Conservation (phyloP, 2,329 filamentous ascomycete species). For the Aspergillus amoenus region DNA sequence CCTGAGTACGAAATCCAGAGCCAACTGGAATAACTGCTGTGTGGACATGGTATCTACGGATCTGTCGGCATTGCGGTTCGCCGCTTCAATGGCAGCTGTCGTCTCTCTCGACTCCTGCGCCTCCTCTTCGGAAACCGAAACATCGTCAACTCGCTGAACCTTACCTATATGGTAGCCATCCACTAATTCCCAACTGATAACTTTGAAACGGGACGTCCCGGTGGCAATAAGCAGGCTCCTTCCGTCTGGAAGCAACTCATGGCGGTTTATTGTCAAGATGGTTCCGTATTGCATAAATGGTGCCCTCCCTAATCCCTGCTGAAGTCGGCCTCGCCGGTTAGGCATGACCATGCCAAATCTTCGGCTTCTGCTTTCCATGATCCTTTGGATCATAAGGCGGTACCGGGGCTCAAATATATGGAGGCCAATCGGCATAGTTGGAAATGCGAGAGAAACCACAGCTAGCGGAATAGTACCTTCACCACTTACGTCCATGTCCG, state of each 20-base stretch:
- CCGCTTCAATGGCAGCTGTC: constrained; percentile 18
- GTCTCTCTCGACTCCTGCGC: constrained; percentile 70
- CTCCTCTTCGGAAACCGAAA: constrained; percentile 80
- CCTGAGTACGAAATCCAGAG: constrained; percentile 64
- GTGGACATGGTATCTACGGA: constrained; percentile 61
- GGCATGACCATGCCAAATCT: constrained; percentile 86
- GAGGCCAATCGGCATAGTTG: constrained; percentile 78
- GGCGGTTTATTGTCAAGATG: constrained; percentile 70
- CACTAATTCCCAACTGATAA: constrained; percentile 60
- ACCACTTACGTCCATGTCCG: constrained; percentile 51
- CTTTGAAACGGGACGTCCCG: constrained; percentile 74
- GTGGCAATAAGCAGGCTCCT: constrained; percentile 77
- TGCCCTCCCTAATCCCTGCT: constrained; percentile 53
- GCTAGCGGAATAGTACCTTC: constrained; percentile 71
- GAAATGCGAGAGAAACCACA: constrained; percentile 78
- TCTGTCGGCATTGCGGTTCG: constrained; percentile 21
- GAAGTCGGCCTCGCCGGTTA: constrained; percentile 54
- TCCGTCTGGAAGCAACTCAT: constrained; percentile 73
- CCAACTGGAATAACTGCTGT: constrained; percentile 64
- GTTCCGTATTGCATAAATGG: constrained; percentile 76
- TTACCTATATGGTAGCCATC: constrained; percentile 80
- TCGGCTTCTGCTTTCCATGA: constrained; percentile 65
- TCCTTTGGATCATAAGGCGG: constrained; percentile 81
- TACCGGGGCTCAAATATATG: constrained; percentile 94
- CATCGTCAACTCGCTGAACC: constrained; percentile 75